These are phyloP conservation scores for Saccharomycopsis sp. DNA, from an alignment of 805 yeast species.

Conservation along the genomic window DNA sequence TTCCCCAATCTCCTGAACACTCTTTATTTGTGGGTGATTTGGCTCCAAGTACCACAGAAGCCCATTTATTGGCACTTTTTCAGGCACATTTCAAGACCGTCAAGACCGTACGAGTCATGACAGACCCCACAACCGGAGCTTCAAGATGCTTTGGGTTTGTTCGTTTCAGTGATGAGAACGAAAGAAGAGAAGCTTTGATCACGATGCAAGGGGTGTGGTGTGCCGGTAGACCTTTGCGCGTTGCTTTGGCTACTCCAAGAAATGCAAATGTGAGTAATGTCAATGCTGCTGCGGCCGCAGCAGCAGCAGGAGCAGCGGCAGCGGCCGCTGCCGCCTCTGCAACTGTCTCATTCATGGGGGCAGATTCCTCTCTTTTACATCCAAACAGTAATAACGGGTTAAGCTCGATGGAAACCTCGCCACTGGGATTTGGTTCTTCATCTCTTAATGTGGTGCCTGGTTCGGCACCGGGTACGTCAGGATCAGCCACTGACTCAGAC, in stretches of 20 bases:
- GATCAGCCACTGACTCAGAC: too few species aligned
- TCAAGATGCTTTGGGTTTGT: conserved; percentile 36
- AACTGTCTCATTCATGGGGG: too few species aligned
- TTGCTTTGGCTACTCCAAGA: conserved; percentile 73
- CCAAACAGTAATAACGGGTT: neutral
- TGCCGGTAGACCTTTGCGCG: conserved; percentile 68
- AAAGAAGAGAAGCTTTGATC: conserved; percentile 54
- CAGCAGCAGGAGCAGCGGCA: neutral
- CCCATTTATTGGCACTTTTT: conserved; percentile 63
- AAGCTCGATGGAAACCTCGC: neutral
- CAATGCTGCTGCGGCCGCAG: conserved; percentile 13
- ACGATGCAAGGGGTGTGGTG: conserved; percentile 79
- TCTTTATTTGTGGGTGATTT: conserved; percentile 79
- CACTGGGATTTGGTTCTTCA: too few species aligned
- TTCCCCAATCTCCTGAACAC: conserved; percentile 65
- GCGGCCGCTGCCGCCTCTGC: neutral
- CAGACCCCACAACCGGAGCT: conserved; percentile 55
- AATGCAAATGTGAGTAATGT: conserved; percentile 26
- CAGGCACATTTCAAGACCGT: conserved; percentile 58
- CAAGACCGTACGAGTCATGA: conserved; percentile 77
- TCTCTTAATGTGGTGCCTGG: too few species aligned
- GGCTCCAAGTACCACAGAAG: conserved; percentile 71
- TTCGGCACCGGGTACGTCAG: too few species aligned
- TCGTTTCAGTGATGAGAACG: conserved; percentile 60
- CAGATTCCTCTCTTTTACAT: too few species aligned